Evolutionary conservation across 1,284 basidiomycete species (phyloP).

Genomic region (Vanrija sp.): DNA sequence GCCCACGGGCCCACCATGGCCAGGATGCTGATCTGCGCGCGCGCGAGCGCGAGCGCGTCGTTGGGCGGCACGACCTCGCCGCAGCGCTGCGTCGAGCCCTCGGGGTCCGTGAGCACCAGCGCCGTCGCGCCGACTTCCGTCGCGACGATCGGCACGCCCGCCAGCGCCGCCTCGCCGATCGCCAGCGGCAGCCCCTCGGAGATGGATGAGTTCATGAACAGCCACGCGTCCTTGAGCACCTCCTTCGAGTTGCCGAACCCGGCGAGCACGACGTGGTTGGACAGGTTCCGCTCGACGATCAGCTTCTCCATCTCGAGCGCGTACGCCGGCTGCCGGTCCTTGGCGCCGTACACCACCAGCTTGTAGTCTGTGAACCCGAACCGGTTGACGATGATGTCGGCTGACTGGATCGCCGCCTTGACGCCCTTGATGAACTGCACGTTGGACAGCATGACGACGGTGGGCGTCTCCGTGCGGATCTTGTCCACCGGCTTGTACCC

Average conservation of each 20-base stretch:
- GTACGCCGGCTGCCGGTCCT: slow-evolving; percentile 15
- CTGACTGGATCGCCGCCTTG: slow-evolving; percentile 15
- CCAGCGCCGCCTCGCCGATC: slow-evolving; percentile 11
- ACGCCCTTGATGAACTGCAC: slow-evolving; percentile 17
- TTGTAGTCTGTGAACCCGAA: slow-evolving; percentile 16
- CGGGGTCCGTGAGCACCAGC: slow-evolving; percentile 12
- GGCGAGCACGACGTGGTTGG: slow-evolving; percentile 6
- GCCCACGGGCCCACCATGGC: slow-evolving; percentile 8
- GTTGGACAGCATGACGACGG: slow-evolving; percentile 16
- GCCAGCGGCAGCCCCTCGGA: slow-evolving; percentile 13
- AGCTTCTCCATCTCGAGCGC: slow-evolving; percentile 14
- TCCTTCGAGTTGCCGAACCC: slow-evolving; percentile 13
- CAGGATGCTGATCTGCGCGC: slow-evolving; percentile 13
- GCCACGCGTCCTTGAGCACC: slow-evolving; percentile 16
- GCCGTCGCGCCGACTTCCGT: slow-evolving; percentile 14
- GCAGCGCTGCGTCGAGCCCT: slow-evolving; percentile 4
- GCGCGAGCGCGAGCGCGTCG: slow-evolving; percentile 7
- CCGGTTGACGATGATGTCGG: slow-evolving; percentile 16
- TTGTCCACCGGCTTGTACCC: slow-evolving; percentile 10
- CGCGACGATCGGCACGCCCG: slow-evolving; percentile 16
- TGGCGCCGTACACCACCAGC: slow-evolving; percentile 14
- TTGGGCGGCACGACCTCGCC: slow-evolving; percentile 13
- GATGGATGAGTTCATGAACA: slow-evolving; percentile 16
- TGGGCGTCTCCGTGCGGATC: slow-evolving; percentile 8
- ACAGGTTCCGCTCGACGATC: slow-evolving; percentile 10